These are phyloP conservation scores for Suillus placidus DNA, from an alignment of 768 basidiomycete genomes.

Conservation along the genomic window DNA sequence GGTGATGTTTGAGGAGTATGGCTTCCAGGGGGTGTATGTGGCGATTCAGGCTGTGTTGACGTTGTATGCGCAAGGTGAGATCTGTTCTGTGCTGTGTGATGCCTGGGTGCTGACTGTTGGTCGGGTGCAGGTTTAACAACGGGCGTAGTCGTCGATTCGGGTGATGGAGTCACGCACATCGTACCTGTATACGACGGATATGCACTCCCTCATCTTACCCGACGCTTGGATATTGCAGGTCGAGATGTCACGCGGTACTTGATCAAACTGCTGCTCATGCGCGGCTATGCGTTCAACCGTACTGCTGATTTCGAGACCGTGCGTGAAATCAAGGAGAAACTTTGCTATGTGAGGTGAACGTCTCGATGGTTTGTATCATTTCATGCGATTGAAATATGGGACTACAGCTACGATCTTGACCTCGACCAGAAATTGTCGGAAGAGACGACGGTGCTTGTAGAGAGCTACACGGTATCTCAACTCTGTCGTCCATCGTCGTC, in stretches of 20 bases:
- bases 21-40: conserved; percentile 93
- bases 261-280: conserved; percentile 99
- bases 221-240: conserved; percentile 95
- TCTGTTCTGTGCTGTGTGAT: conserved; percentile 2
- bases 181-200: conserved; percentile 98
- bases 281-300: conserved; percentile 99
- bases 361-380: not conserved
- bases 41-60: conserved; percentile 99
- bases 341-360: conserved; percentile 91
- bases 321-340: conserved; percentile 96
- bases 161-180: conserved; percentile 99
- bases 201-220: conserved; percentile 91
- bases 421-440: conserved; percentile 91
- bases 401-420: conserved; percentile 88
- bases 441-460: conserved; percentile 95
- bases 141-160: conserved; percentile 98
- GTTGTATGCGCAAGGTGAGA: conserved; percentile 94
- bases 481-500: not conserved
- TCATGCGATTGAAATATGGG: conserved; percentile 6
- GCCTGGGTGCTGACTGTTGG: conserved; percentile 1
- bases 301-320: conserved; percentile 99
- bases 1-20: conserved; percentile 99
- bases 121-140: conserved; percentile 80
- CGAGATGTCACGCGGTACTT: conserved; percentile 98
- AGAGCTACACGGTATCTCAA: conserved; percentile 86